Evolutionary conservation across 139 green algal species (phyloP).

Genomic region (Chlorella sp.): DNA sequence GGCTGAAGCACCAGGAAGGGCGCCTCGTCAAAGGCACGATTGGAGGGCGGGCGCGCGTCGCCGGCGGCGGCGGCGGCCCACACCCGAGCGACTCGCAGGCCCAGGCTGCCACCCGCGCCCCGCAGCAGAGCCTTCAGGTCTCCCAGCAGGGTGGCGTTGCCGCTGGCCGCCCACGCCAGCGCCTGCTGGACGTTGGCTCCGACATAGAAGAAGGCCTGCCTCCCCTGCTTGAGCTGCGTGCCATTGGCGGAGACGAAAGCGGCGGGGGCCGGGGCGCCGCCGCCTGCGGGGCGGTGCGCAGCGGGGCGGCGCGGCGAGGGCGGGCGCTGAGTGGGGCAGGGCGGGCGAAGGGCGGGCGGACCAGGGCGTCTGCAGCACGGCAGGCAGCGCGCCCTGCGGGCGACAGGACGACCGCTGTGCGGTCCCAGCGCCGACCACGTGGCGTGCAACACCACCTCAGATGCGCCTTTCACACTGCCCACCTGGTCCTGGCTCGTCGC

Average conservation of each 20-base stretch:
- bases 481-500: no score
- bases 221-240: not conserved
- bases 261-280: no score
- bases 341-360: no score
- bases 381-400: no score
- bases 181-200: not conserved
- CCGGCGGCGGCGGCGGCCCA: not conserved
- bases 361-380: no score
- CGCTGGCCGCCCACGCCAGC: not conserved
- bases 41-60: not conserved
- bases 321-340: no score
- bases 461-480: no score
- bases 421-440: no score
- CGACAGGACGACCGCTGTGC: no score
- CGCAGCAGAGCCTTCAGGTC: not conserved
- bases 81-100: not conserved
- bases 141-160: not conserved
- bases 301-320: no score
- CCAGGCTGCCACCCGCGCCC: not conserved
- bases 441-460: no score
- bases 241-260: not conserved
- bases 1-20: not conserved
- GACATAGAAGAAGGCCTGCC: not conserved
- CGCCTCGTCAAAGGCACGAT: not conserved
- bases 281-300: no score